Base-by-base conservation (phyloP, 371 early-diverging fungal species). In the Mortierella sp. region DNA sequence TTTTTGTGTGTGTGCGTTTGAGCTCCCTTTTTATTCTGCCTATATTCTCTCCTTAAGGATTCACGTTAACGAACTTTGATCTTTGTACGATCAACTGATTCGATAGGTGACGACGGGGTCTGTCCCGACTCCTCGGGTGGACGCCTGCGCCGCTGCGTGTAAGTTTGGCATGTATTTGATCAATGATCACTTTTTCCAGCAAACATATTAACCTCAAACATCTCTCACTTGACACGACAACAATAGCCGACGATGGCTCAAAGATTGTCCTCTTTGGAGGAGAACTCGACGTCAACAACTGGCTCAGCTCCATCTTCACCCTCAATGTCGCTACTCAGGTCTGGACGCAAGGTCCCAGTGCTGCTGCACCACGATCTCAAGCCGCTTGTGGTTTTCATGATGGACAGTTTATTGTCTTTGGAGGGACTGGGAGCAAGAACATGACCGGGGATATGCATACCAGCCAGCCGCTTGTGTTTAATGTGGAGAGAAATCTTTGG, bases 201-300 rank as follows among this genome's bases (percentile, higher is more conserved):
- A 14, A 24, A 40, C 4, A 24, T 11, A 21, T 10, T 24, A 21
- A 67, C 21, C 1, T 16, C 8, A 34, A 13, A 16, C 26, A 57
- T 40, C 46, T n/a, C 13, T 51, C n/a, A n/a, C 21, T 69, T 48
- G 28, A 37, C 50, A 37, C 5, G 28, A 59, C 59, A 14, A 40
- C 34, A 37, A 40, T 71, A 79, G 83, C 76, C 1, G 73, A 71
- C 3, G 80, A 79, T 34, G 83, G 83, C 24, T 79, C 79, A 46
- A 79, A 76, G 46, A 50, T 83, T 28, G 77, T 83, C 0, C 37
- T 83, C 11, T 83, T 83, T 40, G 83, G 83, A 54, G 83, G 83
- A 19, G 44, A 74, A 24, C 67, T 67, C 16, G 74, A 79, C 51
- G 72, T 71, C 8, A 24, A 34, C 40, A 43, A 14, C 5, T 83